Base-by-base conservation (phyloP, 371 early-diverging fungal species). In the Mucor saturninus region DNA sequence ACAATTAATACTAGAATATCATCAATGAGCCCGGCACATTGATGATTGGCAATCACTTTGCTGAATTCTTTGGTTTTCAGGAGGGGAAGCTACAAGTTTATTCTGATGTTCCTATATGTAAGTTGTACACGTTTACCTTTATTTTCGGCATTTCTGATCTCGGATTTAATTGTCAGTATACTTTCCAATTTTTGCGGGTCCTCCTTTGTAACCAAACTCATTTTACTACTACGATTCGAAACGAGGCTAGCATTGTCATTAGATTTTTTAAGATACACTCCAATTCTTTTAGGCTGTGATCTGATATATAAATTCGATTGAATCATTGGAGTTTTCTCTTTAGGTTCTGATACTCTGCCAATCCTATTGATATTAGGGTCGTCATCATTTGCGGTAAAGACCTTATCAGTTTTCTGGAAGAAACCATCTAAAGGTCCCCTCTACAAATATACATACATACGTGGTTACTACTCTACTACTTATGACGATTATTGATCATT, bases 21-120 rank as follows among this genome's bases (percentile, higher is more conserved):
- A 60, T 93, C 89, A 7, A 93, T 83, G 60, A 81, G 77, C 14
- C 93, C 93, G 10, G 93, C 91, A 70, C 87, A 87, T 0, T 83
- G 78, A 64, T 89, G 90, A 51, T 86, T 79, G 31, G 77, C 64
- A 58, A 95, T 76, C 2, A 94, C 64, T 3, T 83, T 80, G 1
- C 90, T 91, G 50, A 91, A 62, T 5, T 83, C 91, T 72, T 30
- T 14, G 50, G 13, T 21, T 8, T 21, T 21, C 21, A 21, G 21
- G 21, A 21, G 21, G 21, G n/a, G 21, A 42, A 39, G 30, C 11
- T 26, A 7, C 15, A 29, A 35, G 1, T 0, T 31, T 56, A 2
- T 46, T n/a, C 0, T 7, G 32, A 10, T 10, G 14, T 40, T 51
- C 0, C 3, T 28, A 31, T 13, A 3, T 21, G 15, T 30, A 15